Evolutionary conservation across 768 basidiomycete genomes (phyloP), one percentile per base, ranked within the genome.

Genomic region (Aureoboletus auriporus): DNA sequence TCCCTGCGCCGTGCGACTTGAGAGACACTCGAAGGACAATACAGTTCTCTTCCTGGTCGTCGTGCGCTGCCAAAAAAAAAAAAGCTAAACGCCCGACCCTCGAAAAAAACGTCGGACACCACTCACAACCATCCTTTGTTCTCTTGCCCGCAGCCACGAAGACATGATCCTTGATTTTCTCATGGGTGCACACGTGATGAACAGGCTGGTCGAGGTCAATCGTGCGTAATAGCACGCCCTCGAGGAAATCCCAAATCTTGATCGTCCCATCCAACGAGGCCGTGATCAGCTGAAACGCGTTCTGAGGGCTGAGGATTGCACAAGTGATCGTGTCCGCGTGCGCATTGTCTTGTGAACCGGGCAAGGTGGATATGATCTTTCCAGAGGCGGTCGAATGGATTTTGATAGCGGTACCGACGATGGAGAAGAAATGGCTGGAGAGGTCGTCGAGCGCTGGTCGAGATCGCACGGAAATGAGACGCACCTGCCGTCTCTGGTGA

Each of bases 201-300:
- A 94, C 82, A 12, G 86, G 82, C 50, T 86, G 79, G 27, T 75
- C 75, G 38, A 92, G 60, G 48, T 80, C 75, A 53, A 96, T 78
- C 2, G 84, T 89, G 51, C 83, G 81, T 50, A 97, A 71, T 10
- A 96, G 69, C 8, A 75, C 72, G 6, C 84, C 93, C 50, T 96
- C 93, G 33, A 94, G 70, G 66, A 88, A 94, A 69, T 98, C 93
- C 96, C 96, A 99, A 23, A 96, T 70, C 63, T 89, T 80, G 53
- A 98, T 68, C 31, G 75, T 77, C n/a, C 93, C 95, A 56, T 93
- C 87, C 50, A 83, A 59, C 8, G 90, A 89, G 41, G 82, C 84
- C 10, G 92, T 92, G 54, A 97, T 81, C 54, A 99, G 69, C 65
- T 98, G 96, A 54, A 92, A 89, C 23, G 82, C 75, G 68, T 96